Percentiles rank a stretch among this genome's conserved stretches.
phyloP scores from a whole-genome alignment of 768 basidiomycete species.

The Calocybe cyanea region DNA sequence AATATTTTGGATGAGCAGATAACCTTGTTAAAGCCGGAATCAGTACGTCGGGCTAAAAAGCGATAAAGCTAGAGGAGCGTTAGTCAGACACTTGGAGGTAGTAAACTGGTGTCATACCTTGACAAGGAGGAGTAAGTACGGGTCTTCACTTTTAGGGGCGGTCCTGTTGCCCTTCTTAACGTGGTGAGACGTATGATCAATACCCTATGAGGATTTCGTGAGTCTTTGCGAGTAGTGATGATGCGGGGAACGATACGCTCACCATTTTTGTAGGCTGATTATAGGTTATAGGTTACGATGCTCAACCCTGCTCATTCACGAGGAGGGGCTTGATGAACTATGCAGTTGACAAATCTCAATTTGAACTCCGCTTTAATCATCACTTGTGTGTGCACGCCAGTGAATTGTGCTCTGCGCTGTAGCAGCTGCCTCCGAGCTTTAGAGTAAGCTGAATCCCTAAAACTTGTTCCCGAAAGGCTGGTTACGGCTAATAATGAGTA shows the following conservation, averaged over 20 bases:
- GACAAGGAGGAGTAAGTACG: slow-evolving; percentile 96
- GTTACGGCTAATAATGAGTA: not conserved
- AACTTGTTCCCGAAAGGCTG: no score
- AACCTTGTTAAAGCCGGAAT: slow-evolving; percentile 94
- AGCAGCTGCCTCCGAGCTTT: no score
- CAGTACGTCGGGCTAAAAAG: slow-evolving; percentile 96
- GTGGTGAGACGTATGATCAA: slow-evolving; percentile 94
- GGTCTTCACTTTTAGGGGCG: slow-evolving; percentile 98
- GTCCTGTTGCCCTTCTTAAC: slow-evolving; percentile 96
- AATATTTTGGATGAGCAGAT: not conserved
- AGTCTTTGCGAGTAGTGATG: slow-evolving; percentile 14
- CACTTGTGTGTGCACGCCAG: no score
- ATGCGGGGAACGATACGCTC: slow-evolving; percentile 47
- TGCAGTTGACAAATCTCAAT: slow-evolving; percentile 46
- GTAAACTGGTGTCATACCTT: slow-evolving; percentile 57
- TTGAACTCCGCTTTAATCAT: slow-evolving; percentile 38
- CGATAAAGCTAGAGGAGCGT: slow-evolving; percentile 77
- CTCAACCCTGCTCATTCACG: slow-evolving; percentile 30
- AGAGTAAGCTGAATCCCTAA: no score
- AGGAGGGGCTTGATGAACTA: slow-evolving; percentile 61
- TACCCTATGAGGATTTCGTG: slow-evolving; percentile 59
- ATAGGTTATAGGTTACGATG: slow-evolving; percentile 48
- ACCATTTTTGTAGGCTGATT: slow-evolving; percentile 74
- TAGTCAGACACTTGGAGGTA: slow-evolving; percentile 10
- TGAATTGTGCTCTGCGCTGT: no score